phyloP scores from a whole-genome alignment of 225 moss, liverwort and hornwort species.

The Pseudisothecium myosuroides region DNA sequence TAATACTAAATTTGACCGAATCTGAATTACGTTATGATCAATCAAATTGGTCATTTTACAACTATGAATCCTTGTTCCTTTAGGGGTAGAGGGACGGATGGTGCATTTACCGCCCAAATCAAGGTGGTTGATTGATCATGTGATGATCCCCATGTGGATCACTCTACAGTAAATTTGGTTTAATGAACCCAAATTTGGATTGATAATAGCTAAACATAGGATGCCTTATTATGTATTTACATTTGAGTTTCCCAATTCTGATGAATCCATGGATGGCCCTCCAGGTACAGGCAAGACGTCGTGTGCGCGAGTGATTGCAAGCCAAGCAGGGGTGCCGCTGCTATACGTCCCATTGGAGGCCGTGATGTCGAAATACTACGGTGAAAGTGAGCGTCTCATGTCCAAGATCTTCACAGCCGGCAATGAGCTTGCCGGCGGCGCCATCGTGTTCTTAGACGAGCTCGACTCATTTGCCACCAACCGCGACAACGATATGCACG shows the following conservation, averaged over 20 bases:
- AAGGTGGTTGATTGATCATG: background rate
- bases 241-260: background rate
- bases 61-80: background rate
- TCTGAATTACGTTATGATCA: background rate
- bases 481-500: constrained; percentile 81
- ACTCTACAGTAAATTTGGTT: background rate
- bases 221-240: background rate
- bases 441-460: constrained; percentile 79
- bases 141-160: background rate
- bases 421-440: constrained; percentile 71
- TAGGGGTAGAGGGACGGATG: background rate
- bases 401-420: constrained; percentile 73
- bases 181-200: background rate
- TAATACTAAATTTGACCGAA: background rate
- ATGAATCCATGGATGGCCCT: background rate
- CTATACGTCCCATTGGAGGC: constrained; percentile 77
- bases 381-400: constrained; percentile 69
- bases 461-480: constrained; percentile 72
- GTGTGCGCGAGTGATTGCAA: constrained; percentile 79
- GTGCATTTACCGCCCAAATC: background rate
- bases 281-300: constrained; percentile 90
- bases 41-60: background rate
- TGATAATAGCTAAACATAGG: background rate
- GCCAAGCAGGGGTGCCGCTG: constrained; percentile 69
- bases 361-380: constrained; percentile 85